Conservation (phyloP, 129 eudicot species). For the Escallonia herrerae region DNA sequence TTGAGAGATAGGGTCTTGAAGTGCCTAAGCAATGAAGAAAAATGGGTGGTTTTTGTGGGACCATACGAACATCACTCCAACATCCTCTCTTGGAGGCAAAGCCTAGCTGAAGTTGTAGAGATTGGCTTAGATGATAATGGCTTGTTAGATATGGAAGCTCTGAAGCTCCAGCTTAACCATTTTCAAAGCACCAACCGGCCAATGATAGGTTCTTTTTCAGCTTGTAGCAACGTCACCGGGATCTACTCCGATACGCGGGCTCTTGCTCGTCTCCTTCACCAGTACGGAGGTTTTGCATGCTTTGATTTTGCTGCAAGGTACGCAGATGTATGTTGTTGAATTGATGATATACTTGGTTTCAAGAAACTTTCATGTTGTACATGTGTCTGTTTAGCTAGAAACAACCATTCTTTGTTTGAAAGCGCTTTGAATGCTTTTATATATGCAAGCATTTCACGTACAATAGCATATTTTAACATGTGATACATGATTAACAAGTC, state of each 20-base stretch:
- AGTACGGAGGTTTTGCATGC: conserved; percentile 44
- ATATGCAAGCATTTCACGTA: background rate
- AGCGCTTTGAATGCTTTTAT: background rate
- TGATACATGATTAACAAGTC: too few species aligned
- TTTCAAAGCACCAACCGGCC: conserved; percentile 23
- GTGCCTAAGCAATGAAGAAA: conserved; percentile 32
- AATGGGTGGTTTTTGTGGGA: conserved; percentile 92
- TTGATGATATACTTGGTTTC: too few species aligned
- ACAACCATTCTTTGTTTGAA: too few species aligned
- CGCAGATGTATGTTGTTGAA: background rate
- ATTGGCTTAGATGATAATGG: conserved; percentile 43
- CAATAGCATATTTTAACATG: background rate
- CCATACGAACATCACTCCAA: conserved; percentile 92
- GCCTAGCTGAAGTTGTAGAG: conserved; percentile 80
- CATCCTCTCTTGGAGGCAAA: conserved; percentile 72
- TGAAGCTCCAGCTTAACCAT: conserved; percentile 18
- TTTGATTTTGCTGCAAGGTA: conserved; percentile 67
- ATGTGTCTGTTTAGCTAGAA: too few species aligned
- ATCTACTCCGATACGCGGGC: conserved; percentile 28
- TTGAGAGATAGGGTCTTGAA: conserved; percentile 36
- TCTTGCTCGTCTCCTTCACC: conserved; percentile 39
- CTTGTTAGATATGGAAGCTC: conserved; percentile 29
- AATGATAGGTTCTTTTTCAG: conserved; percentile 53
- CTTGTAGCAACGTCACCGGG: conserved; percentile 65
- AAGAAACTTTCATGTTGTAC: too few species aligned